Evolutionary conservation across 73 alveolate species (phyloP).

Genomic region (Paramecium pentaurelia): DNA sequence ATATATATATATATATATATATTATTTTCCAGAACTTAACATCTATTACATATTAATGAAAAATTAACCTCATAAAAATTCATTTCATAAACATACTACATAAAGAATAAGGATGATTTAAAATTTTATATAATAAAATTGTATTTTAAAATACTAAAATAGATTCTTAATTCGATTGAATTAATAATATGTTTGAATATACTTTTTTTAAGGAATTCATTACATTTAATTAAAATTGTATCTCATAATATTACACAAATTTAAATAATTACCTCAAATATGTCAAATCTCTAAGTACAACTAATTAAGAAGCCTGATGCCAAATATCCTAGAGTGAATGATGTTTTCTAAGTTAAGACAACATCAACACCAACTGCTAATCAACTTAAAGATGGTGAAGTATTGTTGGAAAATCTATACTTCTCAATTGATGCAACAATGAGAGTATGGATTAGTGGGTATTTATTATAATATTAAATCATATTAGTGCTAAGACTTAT

Average conservation of each 20-base stretch:
- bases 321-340: background rate
- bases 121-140: too few relatives aligned
- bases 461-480: background rate
- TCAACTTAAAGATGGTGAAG: slow-evolving; percentile 51
- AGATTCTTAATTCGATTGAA: background rate
- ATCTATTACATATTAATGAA: too few relatives aligned
- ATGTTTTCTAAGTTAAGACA: slow-evolving; percentile 2
- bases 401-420: slow-evolving; percentile 31
- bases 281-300: slow-evolving; percentile 12
- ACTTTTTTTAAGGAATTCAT: too few relatives aligned
- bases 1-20: too few relatives aligned
- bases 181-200: background rate
- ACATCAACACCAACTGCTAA: slow-evolving; percentile 16
- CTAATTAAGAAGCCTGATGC: background rate
- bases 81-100: too few relatives aligned
- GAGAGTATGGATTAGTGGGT: slow-evolving; percentile 65
- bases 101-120: too few relatives aligned
- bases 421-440: slow-evolving; percentile 61
- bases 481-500: slow-evolving; percentile 47
- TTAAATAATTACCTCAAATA: background rate
- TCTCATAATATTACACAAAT: background rate
- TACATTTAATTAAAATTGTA: too few relatives aligned
- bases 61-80: too few relatives aligned
- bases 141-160: background rate
- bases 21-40: too few relatives aligned